phyloP scores from a whole-genome alignment of 1,284 basidiomycete species.

The Trichosporon ovoides region DNA sequence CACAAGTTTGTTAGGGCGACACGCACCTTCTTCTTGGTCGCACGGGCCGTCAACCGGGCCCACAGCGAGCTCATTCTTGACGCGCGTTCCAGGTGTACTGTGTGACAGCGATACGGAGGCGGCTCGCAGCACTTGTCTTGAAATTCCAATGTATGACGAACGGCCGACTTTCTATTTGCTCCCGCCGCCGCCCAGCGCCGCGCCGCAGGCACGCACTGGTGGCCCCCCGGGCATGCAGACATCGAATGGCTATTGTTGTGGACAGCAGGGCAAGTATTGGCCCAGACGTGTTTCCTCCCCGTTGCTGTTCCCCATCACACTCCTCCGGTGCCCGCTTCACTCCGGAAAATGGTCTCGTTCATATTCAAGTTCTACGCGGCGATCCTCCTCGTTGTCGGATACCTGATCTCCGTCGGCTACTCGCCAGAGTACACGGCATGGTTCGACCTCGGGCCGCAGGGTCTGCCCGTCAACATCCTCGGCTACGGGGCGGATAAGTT shows the following conservation, averaged over 20 bases:
- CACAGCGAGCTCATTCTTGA: neutral
- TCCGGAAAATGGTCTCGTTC: neutral
- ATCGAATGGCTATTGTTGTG: too few relatives aligned
- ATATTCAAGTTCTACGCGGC: neutral
- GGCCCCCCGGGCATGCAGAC: too few relatives aligned
- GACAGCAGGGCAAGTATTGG: too few relatives aligned
- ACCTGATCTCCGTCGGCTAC: neutral
- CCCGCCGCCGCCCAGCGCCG: too few relatives aligned
- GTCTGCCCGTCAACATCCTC: neutral
- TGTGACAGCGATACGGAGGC: neutral
- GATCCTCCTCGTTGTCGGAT: neutral
- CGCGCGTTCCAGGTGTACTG: neutral
- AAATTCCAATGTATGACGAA: neutral
- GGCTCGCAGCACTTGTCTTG: neutral
- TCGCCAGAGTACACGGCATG: neutral
- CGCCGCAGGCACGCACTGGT: too few relatives aligned
- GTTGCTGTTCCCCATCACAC: neutral
- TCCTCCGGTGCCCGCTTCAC: neutral
- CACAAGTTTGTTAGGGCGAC: neutral
- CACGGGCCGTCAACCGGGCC: neutral
- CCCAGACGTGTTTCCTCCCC: neutral
- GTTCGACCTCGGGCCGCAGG: neutral
- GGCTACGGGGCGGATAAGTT: neutral
- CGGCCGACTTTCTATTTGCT: neutral
- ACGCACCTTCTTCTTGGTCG: neutral